Base-by-base conservation (phyloP, 805 yeast genomes). In the Yarrowia porcina region DNA sequence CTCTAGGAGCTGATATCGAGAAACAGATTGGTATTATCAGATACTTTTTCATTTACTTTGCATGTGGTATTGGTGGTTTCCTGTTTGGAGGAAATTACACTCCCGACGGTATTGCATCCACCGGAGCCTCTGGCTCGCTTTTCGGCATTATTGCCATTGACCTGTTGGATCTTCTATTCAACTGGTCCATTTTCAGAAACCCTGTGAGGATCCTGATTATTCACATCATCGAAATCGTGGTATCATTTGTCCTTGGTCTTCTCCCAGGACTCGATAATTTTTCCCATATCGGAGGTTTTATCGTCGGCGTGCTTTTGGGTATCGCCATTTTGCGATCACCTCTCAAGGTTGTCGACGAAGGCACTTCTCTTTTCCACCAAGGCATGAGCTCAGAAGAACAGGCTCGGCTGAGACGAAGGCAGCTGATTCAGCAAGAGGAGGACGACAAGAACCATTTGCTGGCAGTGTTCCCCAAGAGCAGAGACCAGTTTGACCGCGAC, bases 201-300 rank as follows among this genome's bases (percentile, higher is more conserved):
- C 88, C 83, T 65, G 75, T 74, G 35, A 69, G 79, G 6, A 76
- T 80, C 33, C 73, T 87, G 12, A 52, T 71, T 21, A 75, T 80
- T 13, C 79, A 84, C 73, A 65, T 85, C n/a, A 73, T 75, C 10
- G 90, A 87, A 69, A 79, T 87, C 36, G 68, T 86, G 12, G 76
- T 86, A 4, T 79, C 85, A 38, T 77, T 87, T 49, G 87, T 81
- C 7, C 73, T 87, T 18, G 92, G 92, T 0, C 74, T 87, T 18
- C 73, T 87, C 15, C 92, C 92, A 0, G 92, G 92, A 0, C 70
- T 87, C 61, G 92, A 87, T 71, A 87, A 87, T 70, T 87, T 87
- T 69, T 80, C 88, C 44, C 91, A 87, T 71, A 81, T 87, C 67
- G 92, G 92, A 11, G 92, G 92, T 6, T 85, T 87, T 73, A 80